Evolutionary conservation across 116 monocot genomes (phyloP).

Genomic region (Iris pallida): DNA sequence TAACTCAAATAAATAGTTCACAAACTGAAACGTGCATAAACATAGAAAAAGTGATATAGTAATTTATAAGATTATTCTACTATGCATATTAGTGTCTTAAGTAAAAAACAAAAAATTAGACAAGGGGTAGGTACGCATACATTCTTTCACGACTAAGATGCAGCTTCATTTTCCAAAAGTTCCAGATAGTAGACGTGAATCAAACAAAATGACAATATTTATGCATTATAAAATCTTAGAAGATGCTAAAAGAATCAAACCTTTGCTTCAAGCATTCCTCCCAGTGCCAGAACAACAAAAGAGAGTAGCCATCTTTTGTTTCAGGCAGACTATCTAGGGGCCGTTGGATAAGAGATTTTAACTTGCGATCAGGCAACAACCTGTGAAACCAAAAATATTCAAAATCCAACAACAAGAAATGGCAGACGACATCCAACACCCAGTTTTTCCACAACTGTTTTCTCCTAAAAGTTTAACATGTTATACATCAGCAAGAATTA

Average conservation of each 20-base stretch:
- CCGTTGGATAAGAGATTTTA: conserved; percentile 60
- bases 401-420: no score
- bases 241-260: conserved; percentile 14
- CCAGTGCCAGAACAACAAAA: conserved; percentile 79
- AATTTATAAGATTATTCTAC: no score
- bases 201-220: background rate
- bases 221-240: background rate
- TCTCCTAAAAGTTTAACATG: no score
- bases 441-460: no score
- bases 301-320: conserved; percentile 66
- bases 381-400: conserved; percentile 5
- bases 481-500: no score
- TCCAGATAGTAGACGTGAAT: background rate
- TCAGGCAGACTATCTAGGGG: conserved; percentile 50
- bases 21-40: no score
- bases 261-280: conserved; percentile 75
- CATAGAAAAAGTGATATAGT: no score
- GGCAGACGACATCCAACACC: no score
- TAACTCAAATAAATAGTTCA: no score
- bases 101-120: no score
- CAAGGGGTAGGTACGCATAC: no score
- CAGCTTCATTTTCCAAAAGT: conserved; percentile 1
- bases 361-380: conserved; percentile 64
- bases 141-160: background rate
- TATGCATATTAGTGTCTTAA: no score